A percentile compares a stretch with the other conserved stretches of the same genome.
phyloP scores from a whole-genome alignment of 78 protist species.

The Guillardia theta region DNA sequence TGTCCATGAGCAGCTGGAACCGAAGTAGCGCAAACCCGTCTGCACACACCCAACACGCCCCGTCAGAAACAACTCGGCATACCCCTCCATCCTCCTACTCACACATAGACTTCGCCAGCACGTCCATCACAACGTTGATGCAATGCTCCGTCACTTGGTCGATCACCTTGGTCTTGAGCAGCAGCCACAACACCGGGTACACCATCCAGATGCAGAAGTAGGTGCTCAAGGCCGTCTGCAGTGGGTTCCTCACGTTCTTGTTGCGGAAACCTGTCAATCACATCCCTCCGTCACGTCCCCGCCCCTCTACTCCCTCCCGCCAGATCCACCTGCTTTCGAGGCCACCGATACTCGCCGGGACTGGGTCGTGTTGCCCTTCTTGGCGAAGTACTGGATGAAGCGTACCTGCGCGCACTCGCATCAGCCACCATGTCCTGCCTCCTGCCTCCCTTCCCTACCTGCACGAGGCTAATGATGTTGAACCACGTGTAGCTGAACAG shows the following conservation, averaged over 20 bases:
- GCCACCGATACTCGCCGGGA: not conserved
- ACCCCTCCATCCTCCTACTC: not conserved
- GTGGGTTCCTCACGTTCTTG: not conserved
- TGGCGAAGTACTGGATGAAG: not conserved
- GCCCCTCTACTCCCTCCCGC: not conserved
- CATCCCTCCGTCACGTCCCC: not conserved
- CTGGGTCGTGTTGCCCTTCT: not conserved
- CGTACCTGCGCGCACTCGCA: not conserved
- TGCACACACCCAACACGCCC: not conserved
- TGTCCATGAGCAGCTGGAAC: constrained; percentile 5
- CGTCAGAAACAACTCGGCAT: not conserved
- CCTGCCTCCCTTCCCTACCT: too few relatives aligned
- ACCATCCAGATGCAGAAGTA: not conserved
- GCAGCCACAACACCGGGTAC: constrained; percentile 19
- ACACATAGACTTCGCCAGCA: not conserved
- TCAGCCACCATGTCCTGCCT: not conserved
- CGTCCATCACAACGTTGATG: not conserved
- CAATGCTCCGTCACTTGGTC: not conserved
- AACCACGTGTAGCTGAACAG: not conserved
- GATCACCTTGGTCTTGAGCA: too few relatives aligned
- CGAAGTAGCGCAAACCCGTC: constrained; percentile 15
- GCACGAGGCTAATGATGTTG: not conserved
- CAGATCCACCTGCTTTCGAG: not conserved
- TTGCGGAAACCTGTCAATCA: not conserved
- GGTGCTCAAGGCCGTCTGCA: not conserved